Percentiles rank a stretch among this genome's conserved stretches.
Conservation (phyloP, 202 grass and related monocot species). For the Zizania palustris region DNA sequence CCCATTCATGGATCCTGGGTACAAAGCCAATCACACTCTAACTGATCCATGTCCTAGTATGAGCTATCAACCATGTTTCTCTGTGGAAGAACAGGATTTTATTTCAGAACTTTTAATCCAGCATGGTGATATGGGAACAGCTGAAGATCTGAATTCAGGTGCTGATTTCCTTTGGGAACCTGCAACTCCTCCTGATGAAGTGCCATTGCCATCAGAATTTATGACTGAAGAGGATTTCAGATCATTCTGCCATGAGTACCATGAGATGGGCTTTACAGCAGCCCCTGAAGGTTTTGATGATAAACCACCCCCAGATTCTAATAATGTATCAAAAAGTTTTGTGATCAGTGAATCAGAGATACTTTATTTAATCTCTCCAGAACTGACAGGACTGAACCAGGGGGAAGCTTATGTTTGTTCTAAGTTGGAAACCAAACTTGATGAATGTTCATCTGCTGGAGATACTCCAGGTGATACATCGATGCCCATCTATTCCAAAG, state of each 20-base stretch:
- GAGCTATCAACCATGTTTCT: slow-evolving; percentile 33
- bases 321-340: slow-evolving; percentile 26
- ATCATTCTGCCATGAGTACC: slow-evolving; percentile 54
- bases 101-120: slow-evolving; percentile 54
- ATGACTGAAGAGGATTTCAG: slow-evolving; percentile 53
- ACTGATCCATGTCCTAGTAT: slow-evolving; percentile 36
- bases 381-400: slow-evolving; percentile 31
- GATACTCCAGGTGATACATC: slow-evolving; percentile 27
- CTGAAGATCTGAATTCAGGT: slow-evolving; percentile 33
- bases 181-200: slow-evolving; percentile 64
- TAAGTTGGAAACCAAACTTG: slow-evolving; percentile 33
- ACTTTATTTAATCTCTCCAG: slow-evolving; percentile 5
- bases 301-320: slow-evolving; percentile 48
- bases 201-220: slow-evolving; percentile 51
- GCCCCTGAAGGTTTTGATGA: slow-evolving; percentile 29
- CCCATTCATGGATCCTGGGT: slow-evolving; percentile 50
- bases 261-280: slow-evolving; percentile 51
- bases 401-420: slow-evolving; percentile 41
- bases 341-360: slow-evolving; percentile 44
- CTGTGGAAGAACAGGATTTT: slow-evolving; percentile 58
- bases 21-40: slow-evolving; percentile 26
- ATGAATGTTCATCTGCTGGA: slow-evolving; percentile 33
- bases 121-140: slow-evolving; percentile 38
- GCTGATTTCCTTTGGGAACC: slow-evolving; percentile 69
- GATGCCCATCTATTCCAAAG: slow-evolving; percentile 21